Evolutionary conservation across 2,329 filamentous ascomycete genomes (phyloP).

Genomic region (Orbilia quercus): DNA sequence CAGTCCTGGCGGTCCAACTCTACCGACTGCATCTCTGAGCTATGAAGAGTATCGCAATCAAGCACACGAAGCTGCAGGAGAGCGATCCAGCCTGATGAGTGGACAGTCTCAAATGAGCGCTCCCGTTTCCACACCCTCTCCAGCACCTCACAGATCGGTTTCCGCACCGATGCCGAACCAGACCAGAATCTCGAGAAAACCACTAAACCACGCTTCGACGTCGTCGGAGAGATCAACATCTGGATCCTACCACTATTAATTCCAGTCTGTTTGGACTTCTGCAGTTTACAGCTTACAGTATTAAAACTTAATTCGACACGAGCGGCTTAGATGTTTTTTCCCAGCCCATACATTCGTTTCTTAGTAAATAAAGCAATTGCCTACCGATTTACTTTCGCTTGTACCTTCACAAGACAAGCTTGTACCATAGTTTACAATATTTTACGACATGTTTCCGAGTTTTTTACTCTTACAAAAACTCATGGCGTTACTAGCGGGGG

Average conservation of each 20-base stretch:
- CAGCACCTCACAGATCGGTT: slow-evolving; percentile 44
- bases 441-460: slow-evolving; percentile 12
- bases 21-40: slow-evolving; percentile 47
- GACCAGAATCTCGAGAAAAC: slow-evolving; percentile 41
- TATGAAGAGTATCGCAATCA: slow-evolving; percentile 52
- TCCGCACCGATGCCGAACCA: slow-evolving; percentile 37
- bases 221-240: slow-evolving; percentile 26
- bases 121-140: neutral
- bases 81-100: slow-evolving; percentile 32
- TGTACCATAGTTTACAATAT: slow-evolving; percentile 32
- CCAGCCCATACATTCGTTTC: slow-evolving; percentile 8
- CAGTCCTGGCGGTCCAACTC: slow-evolving; percentile 26
- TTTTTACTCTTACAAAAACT: slow-evolving; percentile 11
- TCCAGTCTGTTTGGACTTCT: neutral
- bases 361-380: slow-evolving; percentile 20
- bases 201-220: slow-evolving; percentile 26
- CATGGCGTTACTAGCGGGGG: slow-evolving; percentile 43
- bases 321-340: neutral
- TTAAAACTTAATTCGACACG: neutral
- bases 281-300: neutral
- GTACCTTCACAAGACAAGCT: too few species aligned
- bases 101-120: neutral
- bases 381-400: slow-evolving; percentile 32
- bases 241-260: neutral
- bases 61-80: slow-evolving; percentile 17